Percentiles rank a stretch among this genome's conserved stretches.
Evolutionary conservation across 2,329 filamentous ascomycete species (phyloP).

Genomic region (Microcyclospora tardicrescens): DNA sequence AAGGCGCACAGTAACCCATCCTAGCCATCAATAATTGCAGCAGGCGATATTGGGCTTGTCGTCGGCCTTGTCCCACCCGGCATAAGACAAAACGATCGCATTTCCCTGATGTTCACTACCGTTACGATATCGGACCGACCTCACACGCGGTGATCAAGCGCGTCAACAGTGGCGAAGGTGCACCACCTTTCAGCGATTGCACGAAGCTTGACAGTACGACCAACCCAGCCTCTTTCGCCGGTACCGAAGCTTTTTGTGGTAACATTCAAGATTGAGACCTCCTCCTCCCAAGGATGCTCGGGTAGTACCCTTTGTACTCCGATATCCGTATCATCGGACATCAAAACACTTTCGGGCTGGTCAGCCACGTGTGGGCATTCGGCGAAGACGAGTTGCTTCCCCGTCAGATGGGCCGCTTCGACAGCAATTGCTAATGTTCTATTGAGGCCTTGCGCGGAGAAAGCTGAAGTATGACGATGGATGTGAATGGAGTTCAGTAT

Average conservation of each 20-base stretch:
- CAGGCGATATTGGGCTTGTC: too few relatives aligned
- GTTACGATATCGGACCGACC: too few relatives aligned
- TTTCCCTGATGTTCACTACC: too few relatives aligned
- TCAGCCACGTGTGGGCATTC: constrained; percentile 21
- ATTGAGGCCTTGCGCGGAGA: constrained; percentile 60
- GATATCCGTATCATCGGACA: not conserved
- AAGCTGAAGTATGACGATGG: constrained; percentile 57
- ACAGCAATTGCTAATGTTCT: constrained; percentile 50
- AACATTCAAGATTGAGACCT: constrained; percentile 35
- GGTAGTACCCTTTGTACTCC: not conserved
- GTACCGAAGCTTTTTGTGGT: constrained; percentile 29
- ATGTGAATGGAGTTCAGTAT: constrained; percentile 53
- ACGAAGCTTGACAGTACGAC: constrained; percentile 32
- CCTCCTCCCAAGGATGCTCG: constrained; percentile 30
- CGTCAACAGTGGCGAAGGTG: constrained; percentile 10
- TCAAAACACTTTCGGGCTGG: constrained; percentile 1
- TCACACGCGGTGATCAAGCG: too few relatives aligned
- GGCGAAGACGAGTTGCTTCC: constrained; percentile 28
- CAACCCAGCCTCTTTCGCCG: constrained; percentile 33
- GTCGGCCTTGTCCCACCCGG: too few relatives aligned
- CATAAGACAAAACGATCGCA: too few relatives aligned
- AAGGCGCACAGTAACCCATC: too few relatives aligned
- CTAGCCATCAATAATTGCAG: too few relatives aligned
- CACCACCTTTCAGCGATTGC: constrained; percentile 35
- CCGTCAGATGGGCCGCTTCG: constrained; percentile 39